Conservation (phyloP, 352 stramenopile species). For the Phytophthora lateralis region DNA sequence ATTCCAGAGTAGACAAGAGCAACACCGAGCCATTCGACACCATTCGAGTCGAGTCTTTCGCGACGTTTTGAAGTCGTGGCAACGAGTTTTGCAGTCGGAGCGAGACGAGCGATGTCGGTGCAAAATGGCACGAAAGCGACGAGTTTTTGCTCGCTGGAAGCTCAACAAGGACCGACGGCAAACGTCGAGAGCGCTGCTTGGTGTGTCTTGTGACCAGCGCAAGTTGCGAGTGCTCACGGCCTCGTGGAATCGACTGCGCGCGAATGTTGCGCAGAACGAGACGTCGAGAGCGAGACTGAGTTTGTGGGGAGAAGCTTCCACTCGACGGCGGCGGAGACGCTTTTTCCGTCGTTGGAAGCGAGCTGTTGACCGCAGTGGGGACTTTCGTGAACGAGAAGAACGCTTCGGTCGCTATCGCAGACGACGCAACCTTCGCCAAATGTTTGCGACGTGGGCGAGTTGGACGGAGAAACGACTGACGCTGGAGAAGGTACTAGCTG, state of each 20-base stretch:
- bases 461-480: slow-evolving; percentile 21
- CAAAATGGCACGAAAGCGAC: slow-evolving; percentile 18
- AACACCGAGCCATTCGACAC: slow-evolving; percentile 1
- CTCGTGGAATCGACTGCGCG: slow-evolving; percentile 18
- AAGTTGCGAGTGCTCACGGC: slow-evolving; percentile 7
- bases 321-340: background rate
- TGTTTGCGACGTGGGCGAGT: slow-evolving; percentile 19
- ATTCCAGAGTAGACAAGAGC: slow-evolving; percentile 8
- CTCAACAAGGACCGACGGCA: slow-evolving; percentile 13
- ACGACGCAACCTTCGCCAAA: slow-evolving; percentile 18
- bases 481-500: background rate
- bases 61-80: slow-evolving; percentile 19
- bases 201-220: slow-evolving; percentile 11
- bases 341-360: slow-evolving; percentile 18
- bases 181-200: slow-evolving; percentile 17
- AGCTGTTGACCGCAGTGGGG: background rate
- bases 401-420: slow-evolving; percentile 15
- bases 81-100: background rate
- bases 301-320: slow-evolving; percentile 10
- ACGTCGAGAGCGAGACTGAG: slow-evolving; percentile 3
- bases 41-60: background rate
- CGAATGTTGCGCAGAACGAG: slow-evolving; percentile 6
- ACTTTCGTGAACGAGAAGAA: slow-evolving; percentile 16
- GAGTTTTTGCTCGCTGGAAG: slow-evolving; percentile 17
- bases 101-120: slow-evolving; percentile 7